These are phyloP conservation scores for Puccinia hordei DNA, from an alignment of 1,284 basidiomycete genomes.

Conservation along the genomic window DNA sequence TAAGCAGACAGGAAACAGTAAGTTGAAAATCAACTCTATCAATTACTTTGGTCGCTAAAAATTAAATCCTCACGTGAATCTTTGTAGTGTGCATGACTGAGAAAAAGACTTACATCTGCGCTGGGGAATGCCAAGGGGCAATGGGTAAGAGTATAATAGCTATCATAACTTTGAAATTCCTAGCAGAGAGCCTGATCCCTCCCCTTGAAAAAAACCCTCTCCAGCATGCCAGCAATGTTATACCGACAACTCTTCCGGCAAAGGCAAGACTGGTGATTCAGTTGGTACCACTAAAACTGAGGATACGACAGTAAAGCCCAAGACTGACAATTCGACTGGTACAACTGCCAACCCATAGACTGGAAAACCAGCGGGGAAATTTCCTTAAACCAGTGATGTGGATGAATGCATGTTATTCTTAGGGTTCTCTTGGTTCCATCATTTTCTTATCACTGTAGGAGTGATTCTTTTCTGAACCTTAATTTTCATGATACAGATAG, in stretches of 20 bases:
- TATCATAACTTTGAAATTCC: background rate
- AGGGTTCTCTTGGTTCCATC: background rate
- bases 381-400: background rate
- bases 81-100: slow-evolving; percentile 8
- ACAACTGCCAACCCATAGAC: too few species aligned
- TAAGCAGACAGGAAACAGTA: background rate
- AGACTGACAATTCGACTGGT: too few species aligned
- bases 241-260: background rate
- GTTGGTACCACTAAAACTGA: too few species aligned
- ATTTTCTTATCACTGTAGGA: background rate
- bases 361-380: too few species aligned
- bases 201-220: background rate
- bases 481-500: background rate
- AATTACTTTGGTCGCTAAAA: background rate
- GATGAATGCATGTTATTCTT: background rate
- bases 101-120: background rate
- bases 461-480: background rate
- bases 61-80: background rate
- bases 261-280: too few species aligned
- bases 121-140: slow-evolving; percentile 1
- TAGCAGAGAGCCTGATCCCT: background rate
- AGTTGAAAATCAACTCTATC: background rate
- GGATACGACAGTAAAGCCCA: too few species aligned
- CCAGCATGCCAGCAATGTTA: background rate
- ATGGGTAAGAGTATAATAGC: background rate